A percentile compares a stretch with the other conserved stretches of the same genome.
These are phyloP conservation scores for Lactarius tabidus DNA, from an alignment of 768 basidiomycete genomes.

Conservation along the genomic window DNA sequence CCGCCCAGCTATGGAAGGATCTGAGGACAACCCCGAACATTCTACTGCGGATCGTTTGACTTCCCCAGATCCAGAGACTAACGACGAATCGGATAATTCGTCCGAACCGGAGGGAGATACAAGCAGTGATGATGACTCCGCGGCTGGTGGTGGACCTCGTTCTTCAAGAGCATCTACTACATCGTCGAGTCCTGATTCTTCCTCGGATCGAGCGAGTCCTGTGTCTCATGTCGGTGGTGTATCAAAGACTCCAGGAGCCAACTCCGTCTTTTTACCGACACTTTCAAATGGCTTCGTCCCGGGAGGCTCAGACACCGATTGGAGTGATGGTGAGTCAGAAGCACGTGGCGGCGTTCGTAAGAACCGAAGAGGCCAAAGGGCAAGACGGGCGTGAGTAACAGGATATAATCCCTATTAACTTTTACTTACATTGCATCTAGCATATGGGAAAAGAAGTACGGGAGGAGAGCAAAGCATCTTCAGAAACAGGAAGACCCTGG, in stretches of 20 bases:
- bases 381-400: slow-evolving; percentile 82
- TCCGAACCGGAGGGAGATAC: slow-evolving; percentile 37
- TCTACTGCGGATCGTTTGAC: neutral
- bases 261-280: slow-evolving; percentile 80
- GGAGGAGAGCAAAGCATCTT: slow-evolving; percentile 86
- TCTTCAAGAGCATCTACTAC: neutral
- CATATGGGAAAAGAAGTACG: slow-evolving; percentile 98
- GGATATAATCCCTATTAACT: neutral
- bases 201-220: slow-evolving; percentile 2
- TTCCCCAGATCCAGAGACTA: slow-evolving; percentile 25
- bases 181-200: neutral
- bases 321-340: slow-evolving; percentile 59
- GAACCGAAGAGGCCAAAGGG: slow-evolving; percentile 90
- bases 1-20: neutral
- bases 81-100: slow-evolving; percentile 48
- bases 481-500: slow-evolving; percentile 46
- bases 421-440: slow-evolving; percentile 37
- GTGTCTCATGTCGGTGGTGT: neutral
- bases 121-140: slow-evolving; percentile 10
- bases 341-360: slow-evolving; percentile 50
- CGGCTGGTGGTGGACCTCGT: neutral
- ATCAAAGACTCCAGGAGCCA: slow-evolving; percentile 27
- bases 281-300: slow-evolving; percentile 81
- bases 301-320: slow-evolving; percentile 75
- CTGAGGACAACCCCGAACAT: neutral